phyloP scores from a whole-genome alignment of 306 rosid species.

The Medicago truncatula region MtrunA17r5.0-ANR NC_053044.1:31311501-31312000 shows the following conservation, averaged over 20 bases:
- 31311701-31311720: constrained; percentile 6
- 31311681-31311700: not conserved
- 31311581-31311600: constrained; percentile 5
- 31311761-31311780: constrained; percentile 2
- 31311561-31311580: not conserved
- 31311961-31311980: constrained; percentile 20
- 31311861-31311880: constrained; percentile 80
- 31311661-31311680: constrained; percentile 1
- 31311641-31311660: constrained; percentile 1
- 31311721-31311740: constrained; percentile 21
- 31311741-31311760: not conserved
- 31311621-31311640: not conserved
- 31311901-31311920: constrained; percentile 69
- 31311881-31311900: constrained; percentile 77
- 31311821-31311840: constrained; percentile 32
- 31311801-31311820: constrained; percentile 24
- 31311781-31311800: not conserved
- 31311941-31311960: constrained; percentile 64
- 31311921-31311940: constrained; percentile 88
- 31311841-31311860: constrained; percentile 73
- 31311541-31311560: constrained; percentile 6
- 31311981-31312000: constrained; percentile 17
- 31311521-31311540: constrained; percentile 1
- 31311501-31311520: constrained; percentile 5
- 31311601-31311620: not conserved